Conservation (phyloP, 1,139 yeast species). For the Komagataea norvegica region DNA sequence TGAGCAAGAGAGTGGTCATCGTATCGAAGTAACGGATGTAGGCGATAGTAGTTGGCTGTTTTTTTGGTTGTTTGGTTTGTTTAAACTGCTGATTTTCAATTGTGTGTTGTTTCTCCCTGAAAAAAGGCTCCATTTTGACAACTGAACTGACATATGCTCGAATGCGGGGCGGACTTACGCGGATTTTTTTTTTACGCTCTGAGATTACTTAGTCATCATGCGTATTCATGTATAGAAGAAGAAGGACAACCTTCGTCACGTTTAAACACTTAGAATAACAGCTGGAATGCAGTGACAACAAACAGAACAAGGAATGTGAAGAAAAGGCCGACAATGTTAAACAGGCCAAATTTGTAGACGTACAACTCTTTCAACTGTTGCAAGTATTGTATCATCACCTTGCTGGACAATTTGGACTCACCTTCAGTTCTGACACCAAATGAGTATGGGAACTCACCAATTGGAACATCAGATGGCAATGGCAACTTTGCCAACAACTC, state of each 20-base stretch:
- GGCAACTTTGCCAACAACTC: slow-evolving; percentile 41
- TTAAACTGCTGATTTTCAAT: too few species aligned
- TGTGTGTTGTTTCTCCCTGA: neutral
- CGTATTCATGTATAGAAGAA: neutral
- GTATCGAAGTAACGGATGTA: neutral
- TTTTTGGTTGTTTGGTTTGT: too few species aligned
- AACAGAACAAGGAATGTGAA: too few species aligned
- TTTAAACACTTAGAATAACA: slow-evolving; percentile 18
- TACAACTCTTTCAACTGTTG: slow-evolving; percentile 40
- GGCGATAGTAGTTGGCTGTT: too few species aligned
- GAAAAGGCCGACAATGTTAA: slow-evolving; percentile 27
- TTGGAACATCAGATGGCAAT: slow-evolving; percentile 31
- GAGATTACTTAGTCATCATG: neutral
- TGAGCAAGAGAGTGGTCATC: slow-evolving; percentile 24
- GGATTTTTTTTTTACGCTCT: too few species aligned
- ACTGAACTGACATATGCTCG: too few species aligned
- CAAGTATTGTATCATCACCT: slow-evolving; percentile 41
- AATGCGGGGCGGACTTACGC: too few species aligned
- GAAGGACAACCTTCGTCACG: too few species aligned
- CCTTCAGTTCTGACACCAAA: slow-evolving; percentile 47
- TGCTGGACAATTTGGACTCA: slow-evolving; percentile 42
- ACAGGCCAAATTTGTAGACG: slow-evolving; percentile 37
- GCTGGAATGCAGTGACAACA: slow-evolving; percentile 27
- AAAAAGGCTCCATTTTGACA: too few species aligned
- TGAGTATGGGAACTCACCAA: slow-evolving; percentile 44